phyloP scores from a whole-genome alignment of 805 yeast genomes.

The Yarrowia phangngaensis region DNA sequence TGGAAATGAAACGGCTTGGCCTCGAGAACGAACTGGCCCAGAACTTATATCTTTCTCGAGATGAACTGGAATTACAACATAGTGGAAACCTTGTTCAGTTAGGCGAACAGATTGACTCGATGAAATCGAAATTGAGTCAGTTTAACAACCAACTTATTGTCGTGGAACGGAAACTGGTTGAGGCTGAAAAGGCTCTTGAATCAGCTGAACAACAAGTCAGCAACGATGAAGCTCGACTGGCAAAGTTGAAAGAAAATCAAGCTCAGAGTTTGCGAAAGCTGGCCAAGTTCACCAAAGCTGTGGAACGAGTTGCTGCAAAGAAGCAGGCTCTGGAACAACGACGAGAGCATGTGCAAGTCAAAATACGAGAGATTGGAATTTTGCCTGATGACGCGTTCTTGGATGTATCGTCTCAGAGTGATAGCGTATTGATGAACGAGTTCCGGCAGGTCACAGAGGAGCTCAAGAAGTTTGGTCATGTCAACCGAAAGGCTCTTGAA shows the following conservation, averaged over 20 bases:
- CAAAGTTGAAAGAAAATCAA: slow-evolving; percentile 57
- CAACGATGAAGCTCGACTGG: slow-evolving; percentile 43
- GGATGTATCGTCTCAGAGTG: slow-evolving; percentile 36
- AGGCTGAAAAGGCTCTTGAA: background rate
- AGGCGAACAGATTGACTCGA: slow-evolving; percentile 5
- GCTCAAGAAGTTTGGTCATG: slow-evolving; percentile 63
- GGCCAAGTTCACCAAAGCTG: slow-evolving; percentile 57
- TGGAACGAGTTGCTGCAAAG: slow-evolving; percentile 62
- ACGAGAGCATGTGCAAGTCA: slow-evolving; percentile 66
- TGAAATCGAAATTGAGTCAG: slow-evolving; percentile 8
- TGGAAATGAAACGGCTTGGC: slow-evolving; percentile 44
- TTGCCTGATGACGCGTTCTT: slow-evolving; percentile 80
- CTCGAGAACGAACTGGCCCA: slow-evolving; percentile 50
- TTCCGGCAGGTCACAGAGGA: slow-evolving; percentile 55
- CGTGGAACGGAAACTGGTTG: slow-evolving; percentile 32
- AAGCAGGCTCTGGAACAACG: slow-evolving; percentile 57
- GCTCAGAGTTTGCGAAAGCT: slow-evolving; percentile 50
- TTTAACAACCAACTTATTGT: slow-evolving; percentile 36
- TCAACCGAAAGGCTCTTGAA: slow-evolving; percentile 86
- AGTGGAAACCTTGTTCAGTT: slow-evolving; percentile 30
- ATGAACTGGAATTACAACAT: slow-evolving; percentile 37
- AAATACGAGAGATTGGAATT: slow-evolving; percentile 79
- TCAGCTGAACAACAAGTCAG: slow-evolving; percentile 25
- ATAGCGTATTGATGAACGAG: slow-evolving; percentile 43
- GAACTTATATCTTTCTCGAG: slow-evolving; percentile 52